Evolutionary conservation across 805 yeast genomes (phyloP), one percentile per base, ranked within the genome.

Genomic region (Candida schatavii): DNA sequence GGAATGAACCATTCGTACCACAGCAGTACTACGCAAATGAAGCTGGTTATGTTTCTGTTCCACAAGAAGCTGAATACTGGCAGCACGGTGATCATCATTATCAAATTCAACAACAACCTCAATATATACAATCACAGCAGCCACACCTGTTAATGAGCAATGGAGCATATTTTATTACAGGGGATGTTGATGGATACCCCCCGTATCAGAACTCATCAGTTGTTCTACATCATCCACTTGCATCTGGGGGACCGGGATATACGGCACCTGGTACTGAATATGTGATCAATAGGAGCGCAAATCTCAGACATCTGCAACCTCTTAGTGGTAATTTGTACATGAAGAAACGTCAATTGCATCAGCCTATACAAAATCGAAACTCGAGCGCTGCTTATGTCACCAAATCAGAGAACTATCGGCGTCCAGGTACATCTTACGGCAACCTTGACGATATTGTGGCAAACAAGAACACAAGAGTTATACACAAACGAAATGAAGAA

Each of bases 301-400:
- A 25, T 29, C 30, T 48, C 11, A 48, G 69, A 14, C n/a, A n/a
- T n/a, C 70, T 63, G 41, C 68, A 61, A 39, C 58, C 61, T 11
- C 56, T 56, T 14, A 61, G 64, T 41, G 57, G 63, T 9, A 50
- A 56, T 25, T 62, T 63, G 67, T 61, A 61, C 66, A 51, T 53
- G 43, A 64, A 63, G 45, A 53, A 61, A 41, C 51, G 56, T 14
- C 64, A 57, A 44, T 46, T 63, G 49, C 52, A 44, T 34, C 51
- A 47, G 14, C 46, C 42, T 27, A 11, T 23, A 11, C 27, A 23
- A 11, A 23, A 11, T 11, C 15, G 35, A 31, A 31, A 15, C 18
- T 31, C 18, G 15, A 31, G 21, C 6, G 35, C 13, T 31, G 39
- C 36, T 29, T 46, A 28, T 27, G 46, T 50, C 21, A 13, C 29